These are phyloP conservation scores for Pseudogymnoascus sp. DNA, from an alignment of 2,329 filamentous ascomycete species.

Conservation along the genomic window DNA sequence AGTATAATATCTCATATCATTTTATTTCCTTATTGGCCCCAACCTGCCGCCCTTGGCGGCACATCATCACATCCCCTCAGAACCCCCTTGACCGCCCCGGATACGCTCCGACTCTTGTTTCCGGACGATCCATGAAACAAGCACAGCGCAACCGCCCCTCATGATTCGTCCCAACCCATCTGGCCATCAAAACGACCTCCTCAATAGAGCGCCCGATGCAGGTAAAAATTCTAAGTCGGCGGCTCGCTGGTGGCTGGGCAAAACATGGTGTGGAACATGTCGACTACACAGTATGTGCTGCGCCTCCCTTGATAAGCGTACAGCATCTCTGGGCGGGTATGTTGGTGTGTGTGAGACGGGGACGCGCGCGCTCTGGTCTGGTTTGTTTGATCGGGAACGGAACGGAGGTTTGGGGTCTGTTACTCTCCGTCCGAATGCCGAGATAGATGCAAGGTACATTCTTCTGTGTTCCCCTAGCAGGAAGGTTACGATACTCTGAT, in stretches of 20 bases:
- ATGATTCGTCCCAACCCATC: not conserved
- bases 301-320: not conserved
- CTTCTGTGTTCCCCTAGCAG: not conserved
- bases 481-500: not conserved
- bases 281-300: not conserved
- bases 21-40: not conserved
- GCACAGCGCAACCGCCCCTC: not conserved
- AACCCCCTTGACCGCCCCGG: not conserved
- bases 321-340: not conserved
- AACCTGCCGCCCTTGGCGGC: not conserved
- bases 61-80: not conserved
- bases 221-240: not conserved
- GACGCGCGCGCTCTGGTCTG: not conserved
- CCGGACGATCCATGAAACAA: not conserved
- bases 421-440: not conserved
- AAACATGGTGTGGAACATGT: not conserved
- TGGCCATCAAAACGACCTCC: not conserved
- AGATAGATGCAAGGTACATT: not conserved
- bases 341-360: not conserved
- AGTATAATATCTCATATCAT: not conserved
- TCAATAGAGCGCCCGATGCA: not conserved
- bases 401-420: not conserved
- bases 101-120: not conserved
- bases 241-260: not conserved
- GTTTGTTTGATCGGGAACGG: not conserved